Evolutionary conservation across 2,329 filamentous ascomycete species (phyloP).

Genomic region (Amylocarpus encephaloides): DNA sequence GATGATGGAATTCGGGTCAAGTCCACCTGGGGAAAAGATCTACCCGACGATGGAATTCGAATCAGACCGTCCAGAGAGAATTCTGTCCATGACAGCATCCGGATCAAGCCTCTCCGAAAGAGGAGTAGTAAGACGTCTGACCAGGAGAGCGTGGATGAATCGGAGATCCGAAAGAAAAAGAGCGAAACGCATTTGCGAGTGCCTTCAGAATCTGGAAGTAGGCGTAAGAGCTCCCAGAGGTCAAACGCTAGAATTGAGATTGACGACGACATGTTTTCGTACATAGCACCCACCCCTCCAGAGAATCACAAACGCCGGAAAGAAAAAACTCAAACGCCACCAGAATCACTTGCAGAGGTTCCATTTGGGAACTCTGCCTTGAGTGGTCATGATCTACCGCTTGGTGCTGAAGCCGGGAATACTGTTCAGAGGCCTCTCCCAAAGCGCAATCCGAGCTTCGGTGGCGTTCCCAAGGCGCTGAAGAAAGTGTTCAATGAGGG

Average conservation of each 20-base stretch:
- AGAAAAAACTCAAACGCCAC: constrained; percentile 20
- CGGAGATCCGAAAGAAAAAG: constrained; percentile 18
- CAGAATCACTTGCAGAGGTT: constrained; percentile 51
- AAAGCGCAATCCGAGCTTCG: constrained; percentile 53
- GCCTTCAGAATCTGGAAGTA: constrained; percentile 14
- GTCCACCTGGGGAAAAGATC: constrained; percentile 10
- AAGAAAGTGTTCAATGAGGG: constrained; percentile 59
- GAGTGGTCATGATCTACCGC: constrained; percentile 53
- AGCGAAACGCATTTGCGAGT: constrained; percentile 20
- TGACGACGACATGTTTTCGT: constrained; percentile 18
- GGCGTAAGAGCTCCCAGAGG: constrained; percentile 13
- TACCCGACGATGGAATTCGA: constrained; percentile 16
- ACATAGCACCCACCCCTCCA: constrained; percentile 21
- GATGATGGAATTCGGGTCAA: constrained; percentile 22
- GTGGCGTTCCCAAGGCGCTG: constrained; percentile 54
- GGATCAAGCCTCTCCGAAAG: constrained; percentile 10
- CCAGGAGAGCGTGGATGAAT: constrained; percentile 5
- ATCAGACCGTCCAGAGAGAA: constrained; percentile 14
- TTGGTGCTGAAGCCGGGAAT: constrained; percentile 41
- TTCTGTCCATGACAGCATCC: constrained; percentile 8
- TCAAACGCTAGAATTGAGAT: constrained; percentile 11
- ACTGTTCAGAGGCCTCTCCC: constrained; percentile 40
- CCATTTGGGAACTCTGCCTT: constrained; percentile 62
- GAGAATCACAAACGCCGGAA: constrained; percentile 17
- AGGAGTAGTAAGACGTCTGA: constrained; percentile 16